Evolutionary conservation across 2,329 filamentous ascomycete genomes (phyloP).

Genomic region (Aspergillus hortae): DNA sequence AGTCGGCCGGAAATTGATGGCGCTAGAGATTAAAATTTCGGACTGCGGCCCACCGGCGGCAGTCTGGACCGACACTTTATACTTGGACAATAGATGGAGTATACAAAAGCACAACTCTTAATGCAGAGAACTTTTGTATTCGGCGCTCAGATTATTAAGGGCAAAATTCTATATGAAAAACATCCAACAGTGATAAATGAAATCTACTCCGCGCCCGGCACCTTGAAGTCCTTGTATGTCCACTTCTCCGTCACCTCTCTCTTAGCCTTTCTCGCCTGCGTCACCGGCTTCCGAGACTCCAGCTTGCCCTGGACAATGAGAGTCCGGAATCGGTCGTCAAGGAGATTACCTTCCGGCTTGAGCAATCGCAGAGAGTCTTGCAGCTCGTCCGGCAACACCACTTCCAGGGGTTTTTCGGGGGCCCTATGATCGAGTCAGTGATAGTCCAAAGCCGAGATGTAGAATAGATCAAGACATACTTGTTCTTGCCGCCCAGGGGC

Average conservation of each 20-base stretch:
- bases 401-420: slow-evolving; percentile 74
- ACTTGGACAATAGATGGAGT: no score
- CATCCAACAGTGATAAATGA: slow-evolving; percentile 15
- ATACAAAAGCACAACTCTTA: no score
- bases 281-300: slow-evolving; percentile 73
- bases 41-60: slow-evolving; percentile 9
- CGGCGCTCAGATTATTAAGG: slow-evolving; percentile 4
- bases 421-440: slow-evolving; percentile 27
- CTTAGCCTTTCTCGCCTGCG: slow-evolving; percentile 79
- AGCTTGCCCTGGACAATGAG: slow-evolving; percentile 85
- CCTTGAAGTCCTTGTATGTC: slow-evolving; percentile 90
- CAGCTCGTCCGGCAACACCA: slow-evolving; percentile 78
- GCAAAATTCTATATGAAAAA: slow-evolving; percentile 3
- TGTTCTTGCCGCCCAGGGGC: slow-evolving; percentile 64
- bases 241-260: slow-evolving; percentile 89
- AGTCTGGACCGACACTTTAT: slow-evolving; percentile 4
- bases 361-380: slow-evolving; percentile 76
- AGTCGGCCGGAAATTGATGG: not conserved
- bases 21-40: slow-evolving; percentile 17
- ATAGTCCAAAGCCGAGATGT: not conserved
- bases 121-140: not conserved
- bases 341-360: slow-evolving; percentile 91
- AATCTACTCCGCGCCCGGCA: slow-evolving; percentile 37
- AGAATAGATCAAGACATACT: slow-evolving; percentile 32
- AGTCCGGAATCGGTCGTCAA: slow-evolving; percentile 88